Evolutionary conservation across 495 filamentous ascomycete genomes (phyloP).

Genomic region (Chaetomidium leptoderma): DNA sequence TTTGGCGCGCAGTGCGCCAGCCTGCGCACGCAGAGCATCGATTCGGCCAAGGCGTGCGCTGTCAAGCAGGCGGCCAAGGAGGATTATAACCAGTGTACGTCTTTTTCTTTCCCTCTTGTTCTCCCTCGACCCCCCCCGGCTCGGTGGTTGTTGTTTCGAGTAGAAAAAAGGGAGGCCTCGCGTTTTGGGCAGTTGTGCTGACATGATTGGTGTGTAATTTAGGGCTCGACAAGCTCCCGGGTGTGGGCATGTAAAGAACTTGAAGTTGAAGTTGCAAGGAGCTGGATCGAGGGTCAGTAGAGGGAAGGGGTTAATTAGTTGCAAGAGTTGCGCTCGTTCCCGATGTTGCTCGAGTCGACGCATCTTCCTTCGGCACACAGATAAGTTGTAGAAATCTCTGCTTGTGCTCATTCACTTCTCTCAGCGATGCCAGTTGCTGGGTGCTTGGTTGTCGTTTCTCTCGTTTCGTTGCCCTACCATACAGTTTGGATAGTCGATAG

Average conservation of each 20-base stretch:
- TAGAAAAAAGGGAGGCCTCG: no score
- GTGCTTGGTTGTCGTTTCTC: background rate
- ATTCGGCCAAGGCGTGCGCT: constrained; percentile 31
- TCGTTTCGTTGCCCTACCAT: background rate
- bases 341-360: background rate
- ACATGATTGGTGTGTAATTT: background rate
- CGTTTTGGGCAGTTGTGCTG: no score
- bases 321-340: background rate
- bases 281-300: background rate
- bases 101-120: background rate
- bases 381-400: background rate
- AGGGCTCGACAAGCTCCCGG: constrained; percentile 13
- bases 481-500: constrained; percentile 7
- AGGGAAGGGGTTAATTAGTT: background rate
- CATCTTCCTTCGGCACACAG: background rate
- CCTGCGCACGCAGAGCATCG: constrained; percentile 38
- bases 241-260: constrained; percentile 4
- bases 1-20: constrained; percentile 38
- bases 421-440: background rate
- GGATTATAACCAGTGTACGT: constrained; percentile 45
- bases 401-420: background rate
- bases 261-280: background rate
- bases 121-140: background rate
- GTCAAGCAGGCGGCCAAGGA: constrained; percentile 40
- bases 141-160: no score